phyloP scores from a whole-genome alignment of 1,139 yeast genomes.

The Geotrichum europaeum region DNA sequence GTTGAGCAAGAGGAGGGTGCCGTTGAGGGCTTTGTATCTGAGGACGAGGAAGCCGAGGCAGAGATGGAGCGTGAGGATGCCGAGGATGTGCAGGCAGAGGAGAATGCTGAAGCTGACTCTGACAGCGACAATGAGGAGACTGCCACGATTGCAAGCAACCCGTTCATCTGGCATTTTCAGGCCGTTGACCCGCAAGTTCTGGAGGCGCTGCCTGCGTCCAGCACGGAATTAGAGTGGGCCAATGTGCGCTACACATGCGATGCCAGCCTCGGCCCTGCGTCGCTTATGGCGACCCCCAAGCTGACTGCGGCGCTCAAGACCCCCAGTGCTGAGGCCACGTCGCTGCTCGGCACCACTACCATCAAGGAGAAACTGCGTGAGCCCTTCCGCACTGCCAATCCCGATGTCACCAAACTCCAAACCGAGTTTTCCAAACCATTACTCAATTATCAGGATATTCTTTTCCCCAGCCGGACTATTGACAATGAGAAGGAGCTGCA shows the following conservation, averaged over 20 bases:
- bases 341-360: background rate
- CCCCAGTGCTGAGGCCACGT: slow-evolving; percentile 1
- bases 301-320: background rate
- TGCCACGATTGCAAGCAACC: slow-evolving; percentile 37
- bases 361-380: slow-evolving; percentile 12
- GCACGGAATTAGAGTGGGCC: slow-evolving; percentile 12
- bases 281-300: slow-evolving; percentile 6
- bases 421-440: slow-evolving; percentile 51
- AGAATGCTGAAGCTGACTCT: slow-evolving; percentile 30
- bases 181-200: slow-evolving; percentile 11
- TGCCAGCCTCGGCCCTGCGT: slow-evolving; percentile 4
- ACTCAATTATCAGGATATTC: slow-evolving; percentile 66
- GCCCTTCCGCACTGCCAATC: slow-evolving; percentile 18
- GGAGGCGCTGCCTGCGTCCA: slow-evolving; percentile 9
- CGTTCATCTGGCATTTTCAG: slow-evolving; percentile 70
- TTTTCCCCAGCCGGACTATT: slow-evolving; percentile 51
- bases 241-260: slow-evolving; percentile 11
- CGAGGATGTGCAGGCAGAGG: slow-evolving; percentile 29
- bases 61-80: slow-evolving; percentile 31
- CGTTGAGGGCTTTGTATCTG: slow-evolving; percentile 24
- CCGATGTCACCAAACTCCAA: slow-evolving; percentile 37
- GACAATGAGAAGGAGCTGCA: slow-evolving; percentile 47
- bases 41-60: slow-evolving; percentile 22
- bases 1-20: slow-evolving; percentile 22
- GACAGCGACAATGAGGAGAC: slow-evolving; percentile 39